Percentiles rank a stretch among this genome's conserved stretches.
These are phyloP conservation scores for Talaromyces pinophilus DNA, from an alignment of 2,329 filamentous ascomycete species.

Conservation along the genomic window DNA sequence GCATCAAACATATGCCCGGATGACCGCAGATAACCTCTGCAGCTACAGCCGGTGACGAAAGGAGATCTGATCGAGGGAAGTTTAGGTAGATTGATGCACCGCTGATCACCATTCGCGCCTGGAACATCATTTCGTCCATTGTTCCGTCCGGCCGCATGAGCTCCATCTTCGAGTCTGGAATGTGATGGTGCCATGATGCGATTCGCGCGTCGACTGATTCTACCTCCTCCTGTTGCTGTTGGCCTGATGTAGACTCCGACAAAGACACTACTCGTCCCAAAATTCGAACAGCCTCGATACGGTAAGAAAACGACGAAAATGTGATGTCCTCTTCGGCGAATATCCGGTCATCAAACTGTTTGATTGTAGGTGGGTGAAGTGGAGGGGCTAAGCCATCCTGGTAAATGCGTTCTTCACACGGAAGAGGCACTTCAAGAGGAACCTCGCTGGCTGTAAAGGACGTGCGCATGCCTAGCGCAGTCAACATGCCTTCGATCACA, in stretches of 20 bases:
- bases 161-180: constrained; percentile 71
- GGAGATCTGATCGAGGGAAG: constrained; percentile 73
- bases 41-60: constrained; percentile 53
- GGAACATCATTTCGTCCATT: constrained; percentile 88
- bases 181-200: constrained; percentile 75
- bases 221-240: constrained; percentile 54
- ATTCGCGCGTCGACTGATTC: constrained; percentile 61
- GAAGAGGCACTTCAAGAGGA: constrained; percentile 67
- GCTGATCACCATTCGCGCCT: constrained; percentile 77
- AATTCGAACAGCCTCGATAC: constrained; percentile 77
- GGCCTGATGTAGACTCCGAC: constrained; percentile 40
- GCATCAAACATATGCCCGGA: constrained; percentile 40
- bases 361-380: constrained; percentile 59
- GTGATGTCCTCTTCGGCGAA: constrained; percentile 66
- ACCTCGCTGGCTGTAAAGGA: constrained; percentile 69
- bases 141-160: constrained; percentile 68
- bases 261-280: constrained; percentile 69
- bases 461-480: constrained; percentile 58
- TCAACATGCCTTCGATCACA: constrained; percentile 80
- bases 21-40: constrained; percentile 52
- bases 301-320: constrained; percentile 84
- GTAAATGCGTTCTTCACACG: constrained; percentile 76
- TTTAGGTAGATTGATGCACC: constrained; percentile 70
- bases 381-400: constrained; percentile 56
- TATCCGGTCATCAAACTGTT: constrained; percentile 75